Evolutionary conservation across 2,329 filamentous ascomycete species (phyloP), one percentile per base, ranked within the genome.

Genomic region (Hirsutella minnesotensis): DNA sequence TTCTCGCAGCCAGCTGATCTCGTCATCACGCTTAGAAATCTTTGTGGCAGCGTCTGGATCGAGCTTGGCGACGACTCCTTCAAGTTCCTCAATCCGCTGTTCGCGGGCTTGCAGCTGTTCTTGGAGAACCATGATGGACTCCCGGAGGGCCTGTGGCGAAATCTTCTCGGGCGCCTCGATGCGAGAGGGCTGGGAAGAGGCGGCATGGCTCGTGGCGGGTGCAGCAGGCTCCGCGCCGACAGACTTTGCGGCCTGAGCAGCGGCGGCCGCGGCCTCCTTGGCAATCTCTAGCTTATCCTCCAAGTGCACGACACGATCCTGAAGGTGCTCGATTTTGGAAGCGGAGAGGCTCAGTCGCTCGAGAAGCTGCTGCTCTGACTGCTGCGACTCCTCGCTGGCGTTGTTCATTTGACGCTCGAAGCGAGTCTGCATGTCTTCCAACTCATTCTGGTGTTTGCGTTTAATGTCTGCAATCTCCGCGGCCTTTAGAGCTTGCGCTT

Each of bases 41-140:
- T 92, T 95, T 40, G 69, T 73, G 2, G 84, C 77, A 0, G 86
- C 83, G 34, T 95, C 84, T 9, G 80, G 81, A 53, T 94, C 87
- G 3, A 82, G 63, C 46, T 76, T 73, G 16, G 76, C 66, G 8
- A 88, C 68, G 41, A 80, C 72, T 41, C 81, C 75, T 62, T 95
- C 86, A 12, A 96, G 80, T 48, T 83, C 78, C 59, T 98, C 92
- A 51, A 96, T 94, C 33, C 79, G 81, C 46, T 83, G 76, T 65
- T 98, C 92, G 42, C 92, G 88, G 53, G 92, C 87, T 61, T 96
- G 92, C 7, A 98, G 74, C 62, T 98, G 92, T 61, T 96, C 90
- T 64, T 98, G 92, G 21, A 98, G 72, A 16, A 95, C 92, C 64
- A 94, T 81, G 57, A 98, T 95, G 1, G 89, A 95, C 63, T 98